phyloP scores from a whole-genome alignment of 139 green algal species.

The Micractinium conductrix region DNA sequence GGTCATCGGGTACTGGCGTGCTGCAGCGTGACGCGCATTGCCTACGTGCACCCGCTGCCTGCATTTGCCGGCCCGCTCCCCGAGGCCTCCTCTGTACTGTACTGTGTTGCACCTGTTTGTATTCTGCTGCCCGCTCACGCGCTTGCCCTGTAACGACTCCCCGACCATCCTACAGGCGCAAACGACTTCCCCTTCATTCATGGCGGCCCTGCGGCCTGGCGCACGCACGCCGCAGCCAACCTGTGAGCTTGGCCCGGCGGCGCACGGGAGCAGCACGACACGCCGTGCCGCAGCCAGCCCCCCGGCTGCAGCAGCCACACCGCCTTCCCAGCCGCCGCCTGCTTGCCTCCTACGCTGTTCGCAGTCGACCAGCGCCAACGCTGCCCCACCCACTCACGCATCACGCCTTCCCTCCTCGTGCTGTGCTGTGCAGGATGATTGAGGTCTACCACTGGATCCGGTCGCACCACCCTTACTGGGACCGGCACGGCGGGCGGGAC shows the following conservation, averaged over 20 bases:
- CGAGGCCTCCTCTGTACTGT: conserved; percentile 53
- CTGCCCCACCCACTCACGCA: not conserved
- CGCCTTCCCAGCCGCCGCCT: not conserved
- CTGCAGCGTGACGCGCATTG: no score
- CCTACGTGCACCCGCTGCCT: conserved; percentile 28
- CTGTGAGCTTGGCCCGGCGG: not conserved
- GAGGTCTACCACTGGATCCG: conserved; percentile 54
- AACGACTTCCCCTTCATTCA: conserved; percentile 48
- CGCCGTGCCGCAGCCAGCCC: not conserved
- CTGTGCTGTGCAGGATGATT: conserved; percentile 21
- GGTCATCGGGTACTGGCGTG: no score
- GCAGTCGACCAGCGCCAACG: no score
- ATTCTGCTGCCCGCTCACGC: not conserved
- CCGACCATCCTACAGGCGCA: conserved; percentile 2
- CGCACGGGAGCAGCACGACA: not conserved
- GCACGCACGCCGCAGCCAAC: conserved; percentile 3
- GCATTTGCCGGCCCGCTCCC: conserved; percentile 55
- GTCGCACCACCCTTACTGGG: conserved; percentile 63
- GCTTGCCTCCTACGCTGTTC: no score
- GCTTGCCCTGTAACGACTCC: not conserved
- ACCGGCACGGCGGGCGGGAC: conserved; percentile 62
- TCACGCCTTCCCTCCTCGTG: not conserved
- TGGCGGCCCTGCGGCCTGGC: not conserved
- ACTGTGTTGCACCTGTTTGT: no score
- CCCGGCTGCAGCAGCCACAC: not conserved